Evolutionary conservation across 495 filamentous ascomycete genomes (phyloP), one percentile per base, ranked within the genome.

Genomic region (Aspergillus campestris): DNA sequence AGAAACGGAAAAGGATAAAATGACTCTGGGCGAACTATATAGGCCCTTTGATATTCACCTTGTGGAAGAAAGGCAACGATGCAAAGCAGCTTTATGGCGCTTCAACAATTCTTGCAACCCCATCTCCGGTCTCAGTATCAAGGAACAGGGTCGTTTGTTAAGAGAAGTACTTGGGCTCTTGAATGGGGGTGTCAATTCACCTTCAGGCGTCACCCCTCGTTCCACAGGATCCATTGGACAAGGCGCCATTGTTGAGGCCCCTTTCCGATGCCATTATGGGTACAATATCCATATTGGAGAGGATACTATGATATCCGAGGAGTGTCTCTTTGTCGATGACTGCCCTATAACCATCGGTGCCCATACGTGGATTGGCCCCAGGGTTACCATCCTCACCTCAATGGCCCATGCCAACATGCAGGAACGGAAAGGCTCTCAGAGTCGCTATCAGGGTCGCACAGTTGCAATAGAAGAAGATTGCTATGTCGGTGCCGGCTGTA

Each of bases 261-360:
- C 92, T 9, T 97, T 98, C 60, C 82, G 73, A 31, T 97, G 92
- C 62, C 89, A 95, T 56, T 98, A 96, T 56, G 92, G 92, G 2
- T 95, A 95, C 58, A 96, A 98, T 55, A 85, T 97, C 52, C 75
- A 76, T 32, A 82, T 98, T 49, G 92, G 86, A 15, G 85, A 90
- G 53, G 82, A 92, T 56, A 87, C 92, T 6, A 77, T 83, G 50
- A 89, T 98, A 47, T 86, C 85, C 8, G 77, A 86, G 38, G 88
- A 89, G 52, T 97, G 92, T 58, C 79, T 83, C 8, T 86, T 98
- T 55, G 77, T 90, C 40, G 92, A 98, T 55, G 82, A 88, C 31
- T 79, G 79, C 47, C 60, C 67, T 35, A 79, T 87, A 48, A 80
- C 69, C 12, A 88, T 98, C 52, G 90, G 92, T 2, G 80, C 83